Percentiles rank a stretch among this genome's conserved stretches.
phyloP scores from a whole-genome alignment of 192 early-diverging fungal genomes.

The Funneliformis geosporum region DNA sequence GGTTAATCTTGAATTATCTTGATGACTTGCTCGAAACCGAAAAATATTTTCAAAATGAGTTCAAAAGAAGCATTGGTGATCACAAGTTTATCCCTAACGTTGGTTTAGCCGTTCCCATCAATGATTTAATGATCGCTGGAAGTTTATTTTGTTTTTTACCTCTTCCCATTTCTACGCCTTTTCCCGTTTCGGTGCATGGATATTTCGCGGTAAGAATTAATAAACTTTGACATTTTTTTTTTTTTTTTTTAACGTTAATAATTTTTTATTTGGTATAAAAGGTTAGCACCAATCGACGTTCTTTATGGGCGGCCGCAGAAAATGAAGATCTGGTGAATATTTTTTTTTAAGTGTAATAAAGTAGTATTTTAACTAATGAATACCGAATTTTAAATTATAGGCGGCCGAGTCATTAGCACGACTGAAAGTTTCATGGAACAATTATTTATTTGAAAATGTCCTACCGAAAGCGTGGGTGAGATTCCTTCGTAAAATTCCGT shows the following conservation, averaged over 20 bases:
- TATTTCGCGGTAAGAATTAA: neutral
- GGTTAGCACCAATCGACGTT: neutral
- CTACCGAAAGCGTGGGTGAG: neutral
- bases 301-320: neutral
- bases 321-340: neutral
- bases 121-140: neutral
- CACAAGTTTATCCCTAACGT: neutral
- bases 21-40: slow-evolving; percentile 30
- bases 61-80: neutral
- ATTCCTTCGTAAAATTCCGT: neutral
- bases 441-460: neutral
- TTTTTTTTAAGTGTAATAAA: neutral
- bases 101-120: neutral
- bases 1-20: neutral
- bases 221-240: too few species aligned
- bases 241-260: neutral
- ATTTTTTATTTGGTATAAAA: neutral
- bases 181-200: neutral
- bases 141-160: neutral
- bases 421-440: neutral
- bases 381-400: neutral
- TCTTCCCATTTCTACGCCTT: neutral
- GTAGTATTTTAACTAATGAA: neutral
- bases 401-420: neutral
- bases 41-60: slow-evolving; percentile 8